phyloP scores from a whole-genome alignment of 1,284 basidiomycete species.

The Entoloma clypeatum region DNA sequence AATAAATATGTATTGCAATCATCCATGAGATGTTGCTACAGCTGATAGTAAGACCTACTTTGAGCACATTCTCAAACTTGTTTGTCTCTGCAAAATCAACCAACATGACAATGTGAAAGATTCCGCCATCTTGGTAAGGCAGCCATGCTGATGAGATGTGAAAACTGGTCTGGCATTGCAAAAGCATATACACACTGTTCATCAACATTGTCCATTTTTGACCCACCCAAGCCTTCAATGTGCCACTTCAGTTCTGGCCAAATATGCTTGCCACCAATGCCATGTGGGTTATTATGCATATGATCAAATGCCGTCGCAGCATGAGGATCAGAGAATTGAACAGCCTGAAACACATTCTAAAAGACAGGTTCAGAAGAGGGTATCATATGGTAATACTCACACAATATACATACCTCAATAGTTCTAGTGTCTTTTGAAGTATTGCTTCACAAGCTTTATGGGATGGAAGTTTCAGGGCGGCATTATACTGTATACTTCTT shows the following conservation, averaged over 20 bases:
- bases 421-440: constrained; percentile 5
- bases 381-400: constrained; percentile 1
- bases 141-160: constrained; percentile 8
- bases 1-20: too few relatives aligned
- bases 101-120: constrained; percentile 16
- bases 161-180: not conserved
- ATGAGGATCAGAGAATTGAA: constrained; percentile 10
- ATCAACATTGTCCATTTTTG: not conserved
- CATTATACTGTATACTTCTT: too few relatives aligned
- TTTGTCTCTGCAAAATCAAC: constrained; percentile 24
- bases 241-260: constrained; percentile 1
- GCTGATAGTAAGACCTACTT: too few relatives aligned
- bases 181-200: constrained; percentile 4
- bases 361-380: too few relatives aligned
- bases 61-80: constrained; percentile 25
- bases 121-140: constrained; percentile 23
- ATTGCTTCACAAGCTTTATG: not conserved
- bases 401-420: constrained; percentile 4
- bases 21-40: too few relatives aligned
- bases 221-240: constrained; percentile 1
- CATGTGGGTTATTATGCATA: constrained; percentile 16
- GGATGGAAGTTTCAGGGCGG: not conserved
- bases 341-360: constrained; percentile 13
- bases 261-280: constrained; percentile 14
- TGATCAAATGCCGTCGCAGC: constrained; percentile 11